Evolutionary conservation across 352 stramenopile species (phyloP), one percentile per base, ranked within the genome.

Genomic region (Globisporangium yorkense): DNA sequence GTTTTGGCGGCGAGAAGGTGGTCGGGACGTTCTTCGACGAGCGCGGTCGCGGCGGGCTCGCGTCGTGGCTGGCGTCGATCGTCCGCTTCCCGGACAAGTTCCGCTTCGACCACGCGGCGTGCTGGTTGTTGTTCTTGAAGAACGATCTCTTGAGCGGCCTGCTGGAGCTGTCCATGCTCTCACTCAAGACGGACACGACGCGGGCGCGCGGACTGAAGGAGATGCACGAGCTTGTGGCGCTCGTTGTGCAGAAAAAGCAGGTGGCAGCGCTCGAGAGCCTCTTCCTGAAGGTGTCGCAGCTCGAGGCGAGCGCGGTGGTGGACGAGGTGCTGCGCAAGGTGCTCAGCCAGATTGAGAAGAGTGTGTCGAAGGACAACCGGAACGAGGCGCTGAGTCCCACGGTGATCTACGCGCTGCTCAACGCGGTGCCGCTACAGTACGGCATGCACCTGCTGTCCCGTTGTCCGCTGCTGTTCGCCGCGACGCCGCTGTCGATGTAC

Each of bases 401-500:
- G 8, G 69, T 84, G 6, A 83, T 92, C 16, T 80, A 90, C 43
- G 71, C 81, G 21, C 62, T 95, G 16, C 58, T 93, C 15, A 90
- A 85, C 56, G 71, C 74, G 1, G 63, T 86, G 40, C 73, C 78
- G 18, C 51, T 88, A 27, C 61, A 51, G 39, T 71, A 77, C 24
- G 82, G 84, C 0, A 80, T 94, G 73, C 58, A 66, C 10, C 59
- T 88, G 18, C 71, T 94, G n/a, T 62, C 66, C 21, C 71, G 60
- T 6, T 92, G 73, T 57, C 84, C 79, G 13, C 51, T 88, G 7
- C 55, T 94, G 2, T 86, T 92, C 61, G 68, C 77, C 18, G 65
- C 76, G 3, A 84, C 77, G 44, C 77, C 82, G 43, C 63, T 92
- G 33, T 61, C 84, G 37, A 81, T 86, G 55, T 94, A 94, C 59